Conservation (phyloP, 352 stramenopile species). For the Pythium guiyangense region DNA sequence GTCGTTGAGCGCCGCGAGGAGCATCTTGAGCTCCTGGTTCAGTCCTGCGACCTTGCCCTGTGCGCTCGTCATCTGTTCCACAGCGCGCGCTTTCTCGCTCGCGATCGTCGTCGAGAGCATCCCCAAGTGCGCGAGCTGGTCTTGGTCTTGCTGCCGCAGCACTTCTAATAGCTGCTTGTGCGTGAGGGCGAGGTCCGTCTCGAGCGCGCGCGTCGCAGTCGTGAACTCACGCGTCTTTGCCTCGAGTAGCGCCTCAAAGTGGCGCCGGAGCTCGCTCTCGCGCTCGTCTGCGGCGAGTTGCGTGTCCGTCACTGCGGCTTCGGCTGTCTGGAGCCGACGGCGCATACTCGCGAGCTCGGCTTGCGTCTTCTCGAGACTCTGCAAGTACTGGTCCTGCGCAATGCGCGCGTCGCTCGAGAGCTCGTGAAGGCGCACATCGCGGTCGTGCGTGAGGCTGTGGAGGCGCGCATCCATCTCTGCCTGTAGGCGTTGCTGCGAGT, state of each 20-base stretch:
- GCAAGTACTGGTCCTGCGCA: slow-evolving; percentile 51
- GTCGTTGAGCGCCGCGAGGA: slow-evolving; percentile 46
- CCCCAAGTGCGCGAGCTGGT: slow-evolving; percentile 55
- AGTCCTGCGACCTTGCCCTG: slow-evolving; percentile 52
- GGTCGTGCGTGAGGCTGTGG: slow-evolving; percentile 19
- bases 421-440: slow-evolving; percentile 22
- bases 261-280: slow-evolving; percentile 16
- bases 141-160: slow-evolving; percentile 53
- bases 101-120: slow-evolving; percentile 42
- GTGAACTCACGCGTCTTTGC: slow-evolving; percentile 15
- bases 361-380: slow-evolving; percentile 45
- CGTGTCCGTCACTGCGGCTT: slow-evolving; percentile 34
- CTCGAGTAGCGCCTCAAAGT: slow-evolving; percentile 21
- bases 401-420: slow-evolving; percentile 39
- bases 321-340: slow-evolving; percentile 19
- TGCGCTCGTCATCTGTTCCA: slow-evolving; percentile 30
- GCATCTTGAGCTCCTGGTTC: slow-evolving; percentile 69
- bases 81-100: slow-evolving; percentile 33
- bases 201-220: slow-evolving; percentile 13
- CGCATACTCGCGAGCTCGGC: slow-evolving; percentile 30
- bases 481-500: slow-evolving; percentile 25
- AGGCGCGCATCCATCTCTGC: slow-evolving; percentile 25
- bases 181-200: slow-evolving; percentile 33
- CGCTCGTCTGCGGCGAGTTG: slow-evolving; percentile 31
- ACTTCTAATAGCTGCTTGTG: slow-evolving; percentile 41